These are phyloP conservation scores for Mucor circinelloides DNA, from an alignment of 371 early-diverging fungal species.

Conservation along the genomic window DNA sequence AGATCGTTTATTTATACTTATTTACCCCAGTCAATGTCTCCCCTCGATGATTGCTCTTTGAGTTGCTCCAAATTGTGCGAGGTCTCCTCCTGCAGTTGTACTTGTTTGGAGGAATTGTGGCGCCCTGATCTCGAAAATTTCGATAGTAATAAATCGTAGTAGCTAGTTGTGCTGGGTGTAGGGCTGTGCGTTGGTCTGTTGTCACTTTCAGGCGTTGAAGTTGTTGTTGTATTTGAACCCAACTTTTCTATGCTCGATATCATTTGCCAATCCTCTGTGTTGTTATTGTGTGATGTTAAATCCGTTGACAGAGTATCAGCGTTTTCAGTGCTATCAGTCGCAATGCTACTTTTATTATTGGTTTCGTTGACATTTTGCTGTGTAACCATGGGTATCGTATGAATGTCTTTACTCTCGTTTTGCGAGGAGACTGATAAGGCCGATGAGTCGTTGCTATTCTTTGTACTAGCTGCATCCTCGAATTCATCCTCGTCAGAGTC, in stretches of 20 bases:
- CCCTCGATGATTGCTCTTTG: slow-evolving; percentile 17
- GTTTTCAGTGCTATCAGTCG: background rate
- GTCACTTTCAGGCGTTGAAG: background rate
- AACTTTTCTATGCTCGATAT: slow-evolving; percentile 9
- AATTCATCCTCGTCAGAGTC: slow-evolving; percentile 8
- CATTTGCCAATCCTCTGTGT: slow-evolving; percentile 22
- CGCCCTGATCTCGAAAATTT: slow-evolving; percentile 27
- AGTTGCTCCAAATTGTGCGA: slow-evolving; percentile 22
- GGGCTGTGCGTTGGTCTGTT: background rate
- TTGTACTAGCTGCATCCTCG: slow-evolving; percentile 3
- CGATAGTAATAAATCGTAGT: slow-evolving; percentile 40
- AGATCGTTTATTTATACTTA: background rate
- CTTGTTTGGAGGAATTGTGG: slow-evolving; percentile 34
- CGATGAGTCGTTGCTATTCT: background rate
- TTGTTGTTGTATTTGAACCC: background rate
- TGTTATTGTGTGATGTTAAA: background rate
- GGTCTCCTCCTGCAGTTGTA: slow-evolving; percentile 33
- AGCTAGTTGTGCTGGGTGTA: slow-evolving; percentile 11
- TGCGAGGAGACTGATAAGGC: background rate
- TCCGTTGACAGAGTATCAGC: background rate
- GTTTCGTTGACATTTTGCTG: background rate
- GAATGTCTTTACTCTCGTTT: no score
- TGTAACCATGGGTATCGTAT: background rate
- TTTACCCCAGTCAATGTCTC: slow-evolving; percentile 46
- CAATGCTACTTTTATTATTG: background rate